Evolutionary conservation across 495 filamentous ascomycete genomes (phyloP).

Genomic region (Annulohypoxylon maeteangense): DNA sequence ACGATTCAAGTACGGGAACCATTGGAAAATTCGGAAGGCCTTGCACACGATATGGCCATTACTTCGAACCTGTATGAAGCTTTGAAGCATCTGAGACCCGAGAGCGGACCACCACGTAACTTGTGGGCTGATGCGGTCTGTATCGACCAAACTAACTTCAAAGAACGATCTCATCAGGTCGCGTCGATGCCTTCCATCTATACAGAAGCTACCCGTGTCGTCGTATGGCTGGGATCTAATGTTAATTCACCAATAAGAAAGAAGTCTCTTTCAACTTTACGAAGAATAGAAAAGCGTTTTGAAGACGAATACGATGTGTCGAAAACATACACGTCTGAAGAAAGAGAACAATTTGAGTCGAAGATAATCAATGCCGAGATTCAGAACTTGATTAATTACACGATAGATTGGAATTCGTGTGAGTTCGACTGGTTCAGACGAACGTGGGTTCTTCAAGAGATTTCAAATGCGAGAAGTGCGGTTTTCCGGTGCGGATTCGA

Average conservation of each 20-base stretch:
- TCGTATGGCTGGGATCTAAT: neutral
- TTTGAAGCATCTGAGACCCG: neutral
- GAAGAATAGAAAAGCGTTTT: neutral
- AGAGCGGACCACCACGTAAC: neutral
- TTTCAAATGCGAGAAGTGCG: neutral
- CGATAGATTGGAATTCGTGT: neutral
- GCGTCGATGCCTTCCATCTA: neutral
- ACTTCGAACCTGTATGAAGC: neutral
- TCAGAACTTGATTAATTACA: neutral
- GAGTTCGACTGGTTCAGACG: neutral
- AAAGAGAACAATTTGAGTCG: neutral
- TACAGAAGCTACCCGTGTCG: neutral
- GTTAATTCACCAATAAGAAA: neutral
- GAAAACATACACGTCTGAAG: neutral
- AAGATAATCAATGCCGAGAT: constrained; percentile 1
- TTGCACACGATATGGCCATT: neutral
- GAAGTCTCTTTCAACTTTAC: neutral
- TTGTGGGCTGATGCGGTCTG: constrained; percentile 2
- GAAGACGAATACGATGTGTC: neutral
- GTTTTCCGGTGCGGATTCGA: neutral
- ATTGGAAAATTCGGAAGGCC: neutral
- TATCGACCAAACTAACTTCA: neutral
- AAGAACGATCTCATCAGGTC: neutral
- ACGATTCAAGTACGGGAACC: neutral
- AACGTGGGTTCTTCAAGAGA: constrained; percentile 9